phyloP scores from a whole-genome alignment of 2,329 filamentous ascomycete genomes.

The Fusarium drepaniforme region DNA sequence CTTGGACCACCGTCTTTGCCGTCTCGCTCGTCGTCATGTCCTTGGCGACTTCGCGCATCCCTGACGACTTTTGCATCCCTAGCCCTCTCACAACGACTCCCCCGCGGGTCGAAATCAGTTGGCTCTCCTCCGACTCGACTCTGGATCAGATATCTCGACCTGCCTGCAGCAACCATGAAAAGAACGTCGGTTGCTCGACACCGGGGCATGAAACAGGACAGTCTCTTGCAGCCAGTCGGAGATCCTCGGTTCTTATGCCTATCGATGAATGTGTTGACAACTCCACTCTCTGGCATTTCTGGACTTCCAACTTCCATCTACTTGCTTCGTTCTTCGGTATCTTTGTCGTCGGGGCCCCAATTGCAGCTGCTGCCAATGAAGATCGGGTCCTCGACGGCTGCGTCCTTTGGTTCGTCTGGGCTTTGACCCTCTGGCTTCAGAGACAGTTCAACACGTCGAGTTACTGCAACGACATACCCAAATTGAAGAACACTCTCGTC shows the following conservation, averaged over 20 bases:
- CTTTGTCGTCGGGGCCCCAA: conserved; percentile 55
- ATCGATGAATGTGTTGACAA: not conserved
- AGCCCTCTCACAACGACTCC: conserved; percentile 1
- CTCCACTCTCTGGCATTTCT: conserved; percentile 25
- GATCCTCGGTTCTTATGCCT: conserved; percentile 16
- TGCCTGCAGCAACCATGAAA: conserved; percentile 6
- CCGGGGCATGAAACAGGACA: conserved; percentile 1
- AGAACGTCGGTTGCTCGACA: not conserved
- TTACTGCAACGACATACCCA: conserved; percentile 1
- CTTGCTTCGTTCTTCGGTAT: conserved; percentile 46
- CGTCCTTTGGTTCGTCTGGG: conserved; percentile 64
- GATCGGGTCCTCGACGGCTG: conserved; percentile 59
- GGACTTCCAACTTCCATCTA: conserved; percentile 46
- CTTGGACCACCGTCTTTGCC: conserved; percentile 50
- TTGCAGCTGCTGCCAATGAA: conserved; percentile 49
- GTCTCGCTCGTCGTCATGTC: conserved; percentile 40
- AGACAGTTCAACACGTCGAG: conserved; percentile 46
- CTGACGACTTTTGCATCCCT: conserved; percentile 18
- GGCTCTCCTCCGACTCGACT: conserved; percentile 39
- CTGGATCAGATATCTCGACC: conserved; percentile 15
- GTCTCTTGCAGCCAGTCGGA: conserved; percentile 7
- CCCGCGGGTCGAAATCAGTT: conserved; percentile 28
- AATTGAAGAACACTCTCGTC: conserved; percentile 48
- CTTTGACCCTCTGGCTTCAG: conserved; percentile 55
- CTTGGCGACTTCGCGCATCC: conserved; percentile 3